Evolutionary conservation across 768 basidiomycete genomes (phyloP).

Genomic region (Mycena epipterygia): DNA sequence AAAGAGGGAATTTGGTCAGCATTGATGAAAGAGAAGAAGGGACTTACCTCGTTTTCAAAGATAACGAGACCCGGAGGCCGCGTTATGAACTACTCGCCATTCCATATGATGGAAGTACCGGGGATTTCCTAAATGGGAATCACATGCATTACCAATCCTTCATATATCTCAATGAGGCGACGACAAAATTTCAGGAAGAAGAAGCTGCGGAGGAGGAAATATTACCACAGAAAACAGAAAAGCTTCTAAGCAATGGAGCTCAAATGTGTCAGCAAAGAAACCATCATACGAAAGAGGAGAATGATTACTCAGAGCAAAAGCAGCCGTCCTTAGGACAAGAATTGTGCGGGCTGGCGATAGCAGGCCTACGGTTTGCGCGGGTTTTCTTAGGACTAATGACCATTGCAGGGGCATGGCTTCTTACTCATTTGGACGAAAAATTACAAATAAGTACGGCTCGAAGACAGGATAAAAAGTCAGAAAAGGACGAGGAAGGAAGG

Average conservation of each 20-base stretch:
- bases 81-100: conserved; percentile 30
- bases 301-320: too few species aligned
- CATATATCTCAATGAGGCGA: background rate
- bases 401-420: background rate
- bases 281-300: background rate
- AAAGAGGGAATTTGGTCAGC: conserved; percentile 37
- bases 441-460: background rate
- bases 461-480: background rate
- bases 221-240: background rate
- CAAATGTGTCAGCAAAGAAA: background rate
- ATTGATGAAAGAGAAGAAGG: conserved; percentile 41
- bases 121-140: background rate
- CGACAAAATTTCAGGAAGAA: background rate
- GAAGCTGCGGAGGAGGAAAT: background rate
- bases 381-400: background rate
- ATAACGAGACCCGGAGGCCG: background rate
- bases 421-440: background rate
- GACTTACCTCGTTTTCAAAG: conserved; percentile 40
- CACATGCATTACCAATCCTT: background rate
- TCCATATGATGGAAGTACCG: conserved; percentile 15
- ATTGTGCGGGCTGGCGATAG: background rate
- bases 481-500: background rate
- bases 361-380: background rate
- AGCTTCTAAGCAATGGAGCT: too few species aligned
- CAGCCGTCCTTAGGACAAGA: background rate